Conservation (phyloP, 2,329 filamentous ascomycete genomes). For the Aspergillus aculeatinus region DNA sequence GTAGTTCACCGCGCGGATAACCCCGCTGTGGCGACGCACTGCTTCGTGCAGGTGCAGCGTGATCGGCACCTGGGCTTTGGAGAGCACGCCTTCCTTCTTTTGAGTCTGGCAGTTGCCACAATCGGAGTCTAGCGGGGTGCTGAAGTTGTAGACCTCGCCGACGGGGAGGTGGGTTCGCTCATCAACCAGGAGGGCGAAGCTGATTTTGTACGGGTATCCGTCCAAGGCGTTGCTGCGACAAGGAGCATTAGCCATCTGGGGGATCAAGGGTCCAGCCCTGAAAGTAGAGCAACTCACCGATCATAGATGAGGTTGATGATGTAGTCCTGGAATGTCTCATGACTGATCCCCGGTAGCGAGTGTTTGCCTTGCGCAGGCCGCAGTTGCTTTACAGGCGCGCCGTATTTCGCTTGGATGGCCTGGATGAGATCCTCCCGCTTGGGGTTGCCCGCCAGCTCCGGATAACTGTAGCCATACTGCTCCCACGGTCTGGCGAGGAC, state of each 20-base stretch:
- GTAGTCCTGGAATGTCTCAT: background rate
- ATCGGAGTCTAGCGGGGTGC: background rate
- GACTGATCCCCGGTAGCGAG: background rate
- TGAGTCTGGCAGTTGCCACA: conserved; percentile 1
- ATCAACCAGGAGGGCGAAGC: background rate
- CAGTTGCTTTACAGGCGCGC: background rate
- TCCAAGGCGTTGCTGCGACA: conserved; percentile 2
- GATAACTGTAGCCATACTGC: conserved; percentile 5
- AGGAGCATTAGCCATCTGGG: background rate
- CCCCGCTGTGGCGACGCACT: background rate
- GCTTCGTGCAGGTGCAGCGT: background rate
- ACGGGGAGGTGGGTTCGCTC: background rate
- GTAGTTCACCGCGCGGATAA: background rate
- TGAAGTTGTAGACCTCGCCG: conserved; percentile 5
- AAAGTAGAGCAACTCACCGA: background rate
- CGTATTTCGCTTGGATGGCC: background rate
- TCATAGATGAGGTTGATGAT: background rate
- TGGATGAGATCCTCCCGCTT: background rate
- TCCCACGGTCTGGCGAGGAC: background rate
- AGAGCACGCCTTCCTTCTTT: background rate
- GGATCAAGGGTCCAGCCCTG: background rate
- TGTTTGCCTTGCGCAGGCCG: background rate
- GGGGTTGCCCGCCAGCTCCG: background rate
- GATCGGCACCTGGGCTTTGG: conserved; percentile 2
- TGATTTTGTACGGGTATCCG: conserved; percentile 3